These are phyloP conservation scores for Podila epicladia DNA, from an alignment of 192 early-diverging fungal species.

Conservation along the genomic window DNA sequence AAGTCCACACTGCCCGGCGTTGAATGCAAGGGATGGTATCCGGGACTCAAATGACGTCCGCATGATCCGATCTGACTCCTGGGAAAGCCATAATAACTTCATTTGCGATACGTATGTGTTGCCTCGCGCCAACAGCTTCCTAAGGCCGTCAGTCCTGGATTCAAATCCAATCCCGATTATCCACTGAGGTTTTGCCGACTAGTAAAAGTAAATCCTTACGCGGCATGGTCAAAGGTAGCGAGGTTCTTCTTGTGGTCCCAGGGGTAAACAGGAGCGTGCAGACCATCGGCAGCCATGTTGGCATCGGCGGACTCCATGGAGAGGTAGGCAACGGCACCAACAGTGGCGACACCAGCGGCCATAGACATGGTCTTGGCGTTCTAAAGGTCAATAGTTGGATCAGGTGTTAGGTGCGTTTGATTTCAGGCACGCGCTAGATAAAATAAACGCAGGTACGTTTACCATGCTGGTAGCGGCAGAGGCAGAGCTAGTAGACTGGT, in stretches of 20 bases:
- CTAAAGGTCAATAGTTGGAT: conserved; percentile 4
- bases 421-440: not conserved
- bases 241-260: conserved; percentile 87
- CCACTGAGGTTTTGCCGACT: not conserved
- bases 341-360: conserved; percentile 50
- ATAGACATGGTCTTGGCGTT: conserved; percentile 42
- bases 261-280: conserved; percentile 89
- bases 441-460: not conserved
- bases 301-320: conserved; percentile 66
- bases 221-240: conserved; percentile 92
- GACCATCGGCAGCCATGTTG: conserved; percentile 90
- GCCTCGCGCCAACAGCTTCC: no score
- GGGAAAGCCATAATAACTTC: no score
- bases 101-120: no score
- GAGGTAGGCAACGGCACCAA: conserved; percentile 40
- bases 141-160: no score
- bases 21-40: no score
- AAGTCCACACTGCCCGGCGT: no score
- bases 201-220: conserved; percentile 59
- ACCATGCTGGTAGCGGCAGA: conserved; percentile 1
- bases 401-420: no score
- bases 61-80: no score
- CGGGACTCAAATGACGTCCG: no score
- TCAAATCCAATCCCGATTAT: no score
- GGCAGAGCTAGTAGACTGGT: conserved; percentile 1